Evolutionary conservation across 805 yeast species (phyloP).

Genomic region (Teunomyces lycoperdinae): DNA sequence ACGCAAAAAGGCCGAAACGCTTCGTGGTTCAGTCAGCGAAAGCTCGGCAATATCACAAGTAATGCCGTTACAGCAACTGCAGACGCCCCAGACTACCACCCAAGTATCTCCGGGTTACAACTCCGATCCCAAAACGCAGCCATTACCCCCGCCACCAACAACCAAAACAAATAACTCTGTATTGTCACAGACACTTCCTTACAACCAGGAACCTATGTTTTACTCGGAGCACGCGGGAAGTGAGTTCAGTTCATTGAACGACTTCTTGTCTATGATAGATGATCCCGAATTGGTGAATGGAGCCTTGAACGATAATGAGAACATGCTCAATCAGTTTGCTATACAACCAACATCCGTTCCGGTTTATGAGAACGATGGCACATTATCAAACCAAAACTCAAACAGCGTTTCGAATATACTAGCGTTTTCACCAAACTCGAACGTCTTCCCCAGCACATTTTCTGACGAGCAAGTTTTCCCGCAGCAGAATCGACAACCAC

Average conservation of each 20-base stretch:
- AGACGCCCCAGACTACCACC: background rate
- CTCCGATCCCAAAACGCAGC: background rate
- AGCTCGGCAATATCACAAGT: conserved; percentile 2
- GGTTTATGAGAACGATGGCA: background rate
- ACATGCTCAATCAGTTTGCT: conserved; percentile 2
- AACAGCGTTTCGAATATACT: conserved; percentile 18
- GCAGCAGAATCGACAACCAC: conserved; percentile 1
- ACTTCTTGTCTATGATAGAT: conserved; percentile 85
- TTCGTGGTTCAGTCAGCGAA: conserved; percentile 9
- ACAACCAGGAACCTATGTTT: conserved; percentile 71
- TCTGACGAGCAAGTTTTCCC: conserved; percentile 2
- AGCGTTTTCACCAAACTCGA: conserved; percentile 29
- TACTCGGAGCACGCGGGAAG: conserved; percentile 91
- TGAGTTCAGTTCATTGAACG: conserved; percentile 86
- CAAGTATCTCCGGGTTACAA: conserved; percentile 3
- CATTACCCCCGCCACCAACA: conserved; percentile 5
- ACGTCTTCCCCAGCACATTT: conserved; percentile 14
- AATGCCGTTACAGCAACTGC: conserved; percentile 3
- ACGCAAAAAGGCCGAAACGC: conserved; percentile 35
- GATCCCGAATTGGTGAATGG: conserved; percentile 69
- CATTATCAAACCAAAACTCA: background rate
- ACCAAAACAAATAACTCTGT: conserved; percentile 15
- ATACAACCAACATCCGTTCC: background rate
- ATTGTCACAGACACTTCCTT: conserved; percentile 40
- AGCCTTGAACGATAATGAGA: conserved; percentile 25